These are phyloP conservation scores for Chenopodium suecicum DNA, from an alignment of 148 eudicot species.

Conservation along the genomic window DNA sequence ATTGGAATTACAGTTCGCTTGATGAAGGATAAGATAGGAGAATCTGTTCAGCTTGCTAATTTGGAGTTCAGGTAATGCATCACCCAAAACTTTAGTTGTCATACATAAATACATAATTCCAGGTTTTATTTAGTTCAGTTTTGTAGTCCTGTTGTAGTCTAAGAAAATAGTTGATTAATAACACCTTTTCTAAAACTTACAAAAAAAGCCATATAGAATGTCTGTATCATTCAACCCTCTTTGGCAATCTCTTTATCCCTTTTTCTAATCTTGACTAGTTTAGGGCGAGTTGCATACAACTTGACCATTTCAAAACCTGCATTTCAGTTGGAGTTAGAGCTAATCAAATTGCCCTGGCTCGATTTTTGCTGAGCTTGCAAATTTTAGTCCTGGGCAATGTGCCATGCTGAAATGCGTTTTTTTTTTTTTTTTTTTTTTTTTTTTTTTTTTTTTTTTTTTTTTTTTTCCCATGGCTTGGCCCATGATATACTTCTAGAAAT, in stretches of 20 bases:
- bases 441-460: too few relatives aligned
- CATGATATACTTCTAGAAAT: neutral
- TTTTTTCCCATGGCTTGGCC: neutral
- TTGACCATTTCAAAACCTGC: neutral
- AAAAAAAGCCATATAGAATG: neutral
- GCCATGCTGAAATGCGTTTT: neutral
- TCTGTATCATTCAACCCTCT: neutral
- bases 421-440: too few relatives aligned
- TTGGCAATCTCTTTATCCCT: neutral
- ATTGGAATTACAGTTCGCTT: conserved; percentile 52
- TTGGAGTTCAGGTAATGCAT: conserved; percentile 75
- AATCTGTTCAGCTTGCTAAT: conserved; percentile 71
- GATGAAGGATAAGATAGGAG: conserved; percentile 58
- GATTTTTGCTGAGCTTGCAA: neutral
- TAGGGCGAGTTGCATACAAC: neutral
- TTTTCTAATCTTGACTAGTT: neutral
- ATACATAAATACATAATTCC: neutral
- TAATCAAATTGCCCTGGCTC: too few relatives aligned
- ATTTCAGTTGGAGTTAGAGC: neutral
- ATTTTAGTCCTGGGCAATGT: neutral
- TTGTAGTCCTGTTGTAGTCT: neutral
- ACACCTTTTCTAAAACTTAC: neutral
- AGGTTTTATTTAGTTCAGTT: neutral
- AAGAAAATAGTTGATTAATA: neutral
- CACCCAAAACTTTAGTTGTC: neutral